Evolutionary conservation across 2,329 filamentous ascomycete genomes (phyloP).

Genomic region (Trichoderma sp.): DNA sequence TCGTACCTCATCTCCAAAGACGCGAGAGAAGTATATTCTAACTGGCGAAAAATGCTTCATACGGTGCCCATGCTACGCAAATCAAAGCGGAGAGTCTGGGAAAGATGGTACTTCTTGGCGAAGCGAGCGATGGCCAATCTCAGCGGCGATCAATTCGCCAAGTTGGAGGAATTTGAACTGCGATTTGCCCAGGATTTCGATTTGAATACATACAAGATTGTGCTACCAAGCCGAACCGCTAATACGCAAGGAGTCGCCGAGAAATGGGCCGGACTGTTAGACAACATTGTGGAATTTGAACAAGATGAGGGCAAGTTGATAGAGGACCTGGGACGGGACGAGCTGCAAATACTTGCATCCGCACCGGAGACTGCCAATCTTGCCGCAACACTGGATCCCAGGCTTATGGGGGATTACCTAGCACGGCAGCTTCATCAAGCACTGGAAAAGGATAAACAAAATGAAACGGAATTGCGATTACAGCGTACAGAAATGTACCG

Average conservation of each 20-base stretch:
- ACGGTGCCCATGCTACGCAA: conserved; percentile 28
- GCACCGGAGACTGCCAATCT: neutral
- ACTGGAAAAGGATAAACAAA: neutral
- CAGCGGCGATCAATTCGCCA: conserved; percentile 77
- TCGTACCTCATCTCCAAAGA: conserved; percentile 19
- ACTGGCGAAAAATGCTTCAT: conserved; percentile 25
- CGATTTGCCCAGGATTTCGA: neutral
- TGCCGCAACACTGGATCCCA: neutral
- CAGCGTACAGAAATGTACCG: neutral
- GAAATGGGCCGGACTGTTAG: conserved; percentile 23
- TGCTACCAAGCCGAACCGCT: conserved; percentile 16
- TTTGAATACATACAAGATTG: conserved; percentile 23
- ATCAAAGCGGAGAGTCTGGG: conserved; percentile 17
- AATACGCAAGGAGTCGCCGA: conserved; percentile 23
- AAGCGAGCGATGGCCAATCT: conserved; percentile 68
- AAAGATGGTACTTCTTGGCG: neutral
- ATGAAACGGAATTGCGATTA: neutral
- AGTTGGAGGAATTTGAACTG: conserved; percentile 36
- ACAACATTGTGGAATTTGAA: conserved; percentile 19
- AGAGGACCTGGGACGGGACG: neutral
- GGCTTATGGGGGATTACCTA: neutral
- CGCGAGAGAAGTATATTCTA: neutral
- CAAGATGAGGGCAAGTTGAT: conserved; percentile 17
- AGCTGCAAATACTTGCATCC: neutral
- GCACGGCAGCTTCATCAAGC: neutral